Evolutionary conservation across 345 rosid genomes (phyloP).

Genomic region (Capsella bursapastoris): DNA sequence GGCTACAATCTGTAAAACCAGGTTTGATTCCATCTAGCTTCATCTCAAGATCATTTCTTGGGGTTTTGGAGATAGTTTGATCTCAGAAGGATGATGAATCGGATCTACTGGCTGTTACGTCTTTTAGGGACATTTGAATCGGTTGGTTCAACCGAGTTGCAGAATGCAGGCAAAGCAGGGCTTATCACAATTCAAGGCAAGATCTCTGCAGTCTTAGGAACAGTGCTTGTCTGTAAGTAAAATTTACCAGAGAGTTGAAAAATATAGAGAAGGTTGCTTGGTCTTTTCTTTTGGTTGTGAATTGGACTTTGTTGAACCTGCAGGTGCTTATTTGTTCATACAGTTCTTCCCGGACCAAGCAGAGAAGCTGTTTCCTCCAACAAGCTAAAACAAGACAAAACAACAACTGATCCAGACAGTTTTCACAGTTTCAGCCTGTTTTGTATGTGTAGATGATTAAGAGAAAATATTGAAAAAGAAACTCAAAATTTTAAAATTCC

Average conservation of each 20-base stretch:
- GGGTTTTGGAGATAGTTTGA: constrained; percentile 3
- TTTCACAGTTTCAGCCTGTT: constrained; percentile 39
- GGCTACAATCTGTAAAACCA: constrained; percentile 85
- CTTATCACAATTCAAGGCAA: constrained; percentile 85
- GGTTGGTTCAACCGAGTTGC: constrained; percentile 69
- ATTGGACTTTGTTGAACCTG: background rate
- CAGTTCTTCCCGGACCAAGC: constrained; percentile 93
- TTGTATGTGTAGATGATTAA: constrained; percentile 36
- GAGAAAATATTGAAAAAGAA: background rate
- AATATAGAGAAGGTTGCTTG: background rate
- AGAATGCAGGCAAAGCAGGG: constrained; percentile 93
- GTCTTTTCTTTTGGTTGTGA: constrained; percentile 1
- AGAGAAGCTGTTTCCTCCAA: constrained; percentile 68
- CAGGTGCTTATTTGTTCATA: constrained; percentile 92
- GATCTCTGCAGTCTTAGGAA: constrained; percentile 91
- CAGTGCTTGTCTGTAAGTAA: constrained; percentile 86
- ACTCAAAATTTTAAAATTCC: background rate
- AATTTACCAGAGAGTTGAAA: constrained; percentile 2
- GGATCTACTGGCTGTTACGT: background rate
- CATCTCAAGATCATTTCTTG: constrained; percentile 9
- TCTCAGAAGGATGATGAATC: background rate
- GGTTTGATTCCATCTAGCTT: constrained; percentile 48
- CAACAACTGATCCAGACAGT: constrained; percentile 12
- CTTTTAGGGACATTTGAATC: constrained; percentile 77
- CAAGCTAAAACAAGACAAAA: constrained; percentile 46